Evolutionary conservation across 495 filamentous ascomycete species (phyloP).

Genomic region (Astrothelium macrocarpum): DNA sequence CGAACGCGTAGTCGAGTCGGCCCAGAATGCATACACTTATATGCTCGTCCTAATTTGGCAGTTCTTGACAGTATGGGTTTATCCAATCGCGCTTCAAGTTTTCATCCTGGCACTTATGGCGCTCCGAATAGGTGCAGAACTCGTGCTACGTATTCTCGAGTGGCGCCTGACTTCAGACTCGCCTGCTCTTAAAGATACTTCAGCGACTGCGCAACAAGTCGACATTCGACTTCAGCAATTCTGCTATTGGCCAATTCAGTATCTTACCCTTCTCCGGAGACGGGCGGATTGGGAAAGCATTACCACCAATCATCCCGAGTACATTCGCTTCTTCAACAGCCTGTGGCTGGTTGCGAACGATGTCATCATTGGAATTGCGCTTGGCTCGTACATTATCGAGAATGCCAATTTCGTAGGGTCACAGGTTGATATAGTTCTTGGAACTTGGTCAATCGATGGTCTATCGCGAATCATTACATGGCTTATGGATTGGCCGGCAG

Average conservation of each 20-base stretch:
- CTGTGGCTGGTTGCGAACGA: conserved; percentile 98
- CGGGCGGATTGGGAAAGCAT: conserved; percentile 94
- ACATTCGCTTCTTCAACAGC: conserved; percentile 98
- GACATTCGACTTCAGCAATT: conserved; percentile 97
- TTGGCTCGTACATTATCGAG: conserved; percentile 95
- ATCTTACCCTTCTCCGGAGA: conserved; percentile 75
- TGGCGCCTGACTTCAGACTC: conserved; percentile 70
- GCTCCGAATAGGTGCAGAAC: conserved; percentile 74
- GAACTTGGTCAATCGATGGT: conserved; percentile 77
- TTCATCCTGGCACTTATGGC: conserved; percentile 70
- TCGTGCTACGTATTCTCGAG: conserved; percentile 70
- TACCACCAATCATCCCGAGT: conserved; percentile 90
- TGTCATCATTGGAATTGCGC: conserved; percentile 93
- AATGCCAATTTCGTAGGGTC: conserved; percentile 78
- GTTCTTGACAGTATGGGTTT: conserved; percentile 63
- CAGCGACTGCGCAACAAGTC: conserved; percentile 94
- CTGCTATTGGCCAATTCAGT: conserved; percentile 98
- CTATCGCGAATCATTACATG: conserved; percentile 83
- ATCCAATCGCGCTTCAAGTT: conserved; percentile 60
- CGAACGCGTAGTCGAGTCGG: conserved; percentile 90
- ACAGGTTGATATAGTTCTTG: conserved; percentile 69
- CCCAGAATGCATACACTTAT: conserved; percentile 70
- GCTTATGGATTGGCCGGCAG: conserved; percentile 98
- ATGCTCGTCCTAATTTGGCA: conserved; percentile 59
- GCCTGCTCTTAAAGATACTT: conserved; percentile 87